Conservation (phyloP, 768 basidiomycete species). For the Boletus patriciae region DNA sequence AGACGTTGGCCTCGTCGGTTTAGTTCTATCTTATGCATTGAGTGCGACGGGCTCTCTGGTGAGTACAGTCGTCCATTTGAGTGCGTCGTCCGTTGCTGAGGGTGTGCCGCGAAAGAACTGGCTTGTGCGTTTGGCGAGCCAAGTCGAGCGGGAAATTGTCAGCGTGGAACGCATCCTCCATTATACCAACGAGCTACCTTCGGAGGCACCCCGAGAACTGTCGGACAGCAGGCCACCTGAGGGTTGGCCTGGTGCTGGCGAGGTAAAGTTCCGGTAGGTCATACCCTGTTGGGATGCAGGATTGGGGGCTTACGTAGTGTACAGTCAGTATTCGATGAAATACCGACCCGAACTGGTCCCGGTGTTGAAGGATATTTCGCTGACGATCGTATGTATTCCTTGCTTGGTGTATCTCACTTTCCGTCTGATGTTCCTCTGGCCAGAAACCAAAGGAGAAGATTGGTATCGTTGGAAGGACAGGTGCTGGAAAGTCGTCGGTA, state of each 20-base stretch:
- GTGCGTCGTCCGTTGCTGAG: background rate
- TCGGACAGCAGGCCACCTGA: constrained; percentile 51
- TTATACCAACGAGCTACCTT: constrained; percentile 62
- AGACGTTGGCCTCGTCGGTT: constrained; percentile 83
- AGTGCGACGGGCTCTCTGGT: constrained; percentile 79
- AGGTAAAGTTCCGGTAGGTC: constrained; percentile 67
- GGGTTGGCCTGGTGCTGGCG: constrained; percentile 74
- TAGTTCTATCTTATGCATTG: constrained; percentile 81
- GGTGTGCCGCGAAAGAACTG: constrained; percentile 54
- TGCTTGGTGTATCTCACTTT: background rate
- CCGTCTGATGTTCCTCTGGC: constrained; percentile 4
- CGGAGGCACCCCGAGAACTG: constrained; percentile 75
- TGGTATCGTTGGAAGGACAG: constrained; percentile 84
- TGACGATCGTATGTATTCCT: constrained; percentile 56
- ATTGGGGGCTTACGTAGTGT: background rate
- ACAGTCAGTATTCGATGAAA: constrained; percentile 65
- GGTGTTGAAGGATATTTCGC: constrained; percentile 71
- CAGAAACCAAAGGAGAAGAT: constrained; percentile 80
- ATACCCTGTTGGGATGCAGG: background rate
- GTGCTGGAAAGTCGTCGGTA: constrained; percentile 78
- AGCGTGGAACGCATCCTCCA: constrained; percentile 84
- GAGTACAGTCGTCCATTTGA: constrained; percentile 18
- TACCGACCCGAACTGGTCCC: constrained; percentile 79
- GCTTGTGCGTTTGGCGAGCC: constrained; percentile 80
- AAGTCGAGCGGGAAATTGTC: constrained; percentile 88